Evolutionary conservation across 139 green algal genomes (phyloP).

Genomic region (Yamagishiella unicocca): DNA sequence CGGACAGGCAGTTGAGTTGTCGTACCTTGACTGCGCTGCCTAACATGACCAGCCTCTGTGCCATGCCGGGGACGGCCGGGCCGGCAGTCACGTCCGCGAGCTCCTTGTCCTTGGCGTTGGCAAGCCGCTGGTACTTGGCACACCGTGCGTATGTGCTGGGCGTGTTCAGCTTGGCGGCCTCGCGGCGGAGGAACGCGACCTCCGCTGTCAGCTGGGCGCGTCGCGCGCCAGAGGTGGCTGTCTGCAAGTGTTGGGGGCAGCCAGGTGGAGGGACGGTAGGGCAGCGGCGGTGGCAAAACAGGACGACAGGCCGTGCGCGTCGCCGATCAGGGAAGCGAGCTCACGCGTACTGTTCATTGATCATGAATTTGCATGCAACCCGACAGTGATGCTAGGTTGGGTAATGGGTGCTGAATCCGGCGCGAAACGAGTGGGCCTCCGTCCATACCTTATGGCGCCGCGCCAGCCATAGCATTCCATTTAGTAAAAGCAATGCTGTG

Average conservation of each 20-base stretch:
- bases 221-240: not conserved
- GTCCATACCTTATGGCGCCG: constrained; percentile 9
- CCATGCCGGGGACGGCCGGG: constrained; percentile 2
- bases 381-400: not conserved
- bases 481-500: constrained; percentile 1
- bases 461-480: constrained; percentile 4
- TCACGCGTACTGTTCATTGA: no score
- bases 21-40: constrained; percentile 48
- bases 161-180: constrained; percentile 53
- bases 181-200: not conserved
- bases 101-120: constrained; percentile 65
- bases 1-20: no score
- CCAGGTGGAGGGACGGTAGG: not conserved
- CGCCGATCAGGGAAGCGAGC: no score
- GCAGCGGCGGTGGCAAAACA: not conserved
- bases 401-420: not conserved
- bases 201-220: constrained; percentile 28
- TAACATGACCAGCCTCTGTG: constrained; percentile 30
- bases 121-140: constrained; percentile 54
- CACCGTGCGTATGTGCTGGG: constrained; percentile 55
- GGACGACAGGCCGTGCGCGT: no score
- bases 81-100: constrained; percentile 36
- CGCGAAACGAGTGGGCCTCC: not conserved
- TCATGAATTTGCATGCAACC: not conserved
- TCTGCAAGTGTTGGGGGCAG: not conserved